These are phyloP conservation scores for Cytospora chrysosperma DNA, from an alignment of 2,329 filamentous ascomycete genomes.

Conservation along the genomic window DNA sequence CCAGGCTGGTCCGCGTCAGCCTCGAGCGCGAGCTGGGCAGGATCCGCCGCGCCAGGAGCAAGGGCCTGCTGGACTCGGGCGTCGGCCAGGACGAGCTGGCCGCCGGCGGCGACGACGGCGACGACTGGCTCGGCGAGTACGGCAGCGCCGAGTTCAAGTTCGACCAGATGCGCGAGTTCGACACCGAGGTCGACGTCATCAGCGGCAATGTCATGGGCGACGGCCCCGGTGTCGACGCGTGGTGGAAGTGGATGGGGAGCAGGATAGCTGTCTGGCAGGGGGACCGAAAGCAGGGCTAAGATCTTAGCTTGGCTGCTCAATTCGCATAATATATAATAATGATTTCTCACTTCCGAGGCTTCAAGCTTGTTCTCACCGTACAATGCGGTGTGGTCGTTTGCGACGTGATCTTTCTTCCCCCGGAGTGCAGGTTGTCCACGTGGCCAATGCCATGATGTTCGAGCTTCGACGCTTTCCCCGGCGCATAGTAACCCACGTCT, in stretches of 20 bases:
- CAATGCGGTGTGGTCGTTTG: too few species aligned
- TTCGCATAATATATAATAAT: not conserved
- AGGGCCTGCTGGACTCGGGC: slow-evolving; percentile 79
- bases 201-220: slow-evolving; percentile 70
- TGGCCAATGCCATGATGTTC: not conserved
- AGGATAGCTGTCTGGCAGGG: slow-evolving; percentile 52
- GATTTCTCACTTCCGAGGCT: not conserved
- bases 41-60: slow-evolving; percentile 73
- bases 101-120: slow-evolving; percentile 69
- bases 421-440: not conserved
- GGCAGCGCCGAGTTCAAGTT: slow-evolving; percentile 79
- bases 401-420: too few species aligned
- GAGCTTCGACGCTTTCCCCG: not conserved
- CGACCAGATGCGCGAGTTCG: slow-evolving; percentile 77
- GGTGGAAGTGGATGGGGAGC: slow-evolving; percentile 88
- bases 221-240: slow-evolving; percentile 71
- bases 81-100: slow-evolving; percentile 62
- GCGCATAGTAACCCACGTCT: not conserved
- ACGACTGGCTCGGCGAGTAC: slow-evolving; percentile 81
- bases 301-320: not conserved
- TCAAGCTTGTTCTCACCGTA: not conserved
- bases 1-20: slow-evolving; percentile 68
- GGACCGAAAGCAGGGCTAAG: slow-evolving; percentile 8
- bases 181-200: slow-evolving; percentile 72
- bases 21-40: slow-evolving; percentile 80